A percentile compares a stretch with the other conserved stretches of the same genome.
Conservation (phyloP, 208 protist species). For the Polymyxa betae region DNA sequence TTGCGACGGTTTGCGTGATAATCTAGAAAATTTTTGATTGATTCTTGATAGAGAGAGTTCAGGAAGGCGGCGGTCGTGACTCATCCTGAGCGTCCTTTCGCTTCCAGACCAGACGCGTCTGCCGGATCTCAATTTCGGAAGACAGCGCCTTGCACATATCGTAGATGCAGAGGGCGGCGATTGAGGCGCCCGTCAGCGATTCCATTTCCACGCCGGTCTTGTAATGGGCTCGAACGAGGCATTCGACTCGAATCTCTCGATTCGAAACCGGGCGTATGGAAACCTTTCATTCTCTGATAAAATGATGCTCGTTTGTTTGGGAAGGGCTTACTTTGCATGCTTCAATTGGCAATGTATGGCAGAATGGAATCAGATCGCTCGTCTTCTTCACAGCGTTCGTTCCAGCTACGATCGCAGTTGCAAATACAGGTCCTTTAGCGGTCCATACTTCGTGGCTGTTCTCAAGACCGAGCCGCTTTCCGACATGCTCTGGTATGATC, state of each 20-base stretch:
- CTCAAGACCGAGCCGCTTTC: not conserved
- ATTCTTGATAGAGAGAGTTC: too few species aligned
- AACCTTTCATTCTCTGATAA: not conserved
- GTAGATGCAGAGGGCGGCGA: conserved; percentile 82
- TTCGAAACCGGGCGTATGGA: too few species aligned
- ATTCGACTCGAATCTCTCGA: too few species aligned
- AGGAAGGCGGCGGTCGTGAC: not conserved
- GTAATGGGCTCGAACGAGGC: not conserved
- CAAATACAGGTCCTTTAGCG: conserved; percentile 60
- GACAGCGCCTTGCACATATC: conserved; percentile 79
- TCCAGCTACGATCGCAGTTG: conserved; percentile 58
- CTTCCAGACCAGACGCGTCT: conserved; percentile 71
- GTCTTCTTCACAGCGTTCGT: conserved; percentile 84
- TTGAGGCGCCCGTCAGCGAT: conserved; percentile 85
- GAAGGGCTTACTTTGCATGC: not conserved
- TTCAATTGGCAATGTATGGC: conserved; percentile 84
- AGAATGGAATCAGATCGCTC: conserved; percentile 88
- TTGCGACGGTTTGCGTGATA: too few species aligned
- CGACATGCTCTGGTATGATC: not conserved
- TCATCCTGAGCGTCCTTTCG: not conserved
- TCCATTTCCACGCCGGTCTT: conserved; percentile 93
- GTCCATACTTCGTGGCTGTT: not conserved
- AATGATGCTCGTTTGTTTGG: not conserved
- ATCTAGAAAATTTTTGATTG: too few species aligned
- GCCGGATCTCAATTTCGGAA: conserved; percentile 70